Conservation (phyloP, 441 rosid genomes). For the Eruca vesicaria region DNA sequence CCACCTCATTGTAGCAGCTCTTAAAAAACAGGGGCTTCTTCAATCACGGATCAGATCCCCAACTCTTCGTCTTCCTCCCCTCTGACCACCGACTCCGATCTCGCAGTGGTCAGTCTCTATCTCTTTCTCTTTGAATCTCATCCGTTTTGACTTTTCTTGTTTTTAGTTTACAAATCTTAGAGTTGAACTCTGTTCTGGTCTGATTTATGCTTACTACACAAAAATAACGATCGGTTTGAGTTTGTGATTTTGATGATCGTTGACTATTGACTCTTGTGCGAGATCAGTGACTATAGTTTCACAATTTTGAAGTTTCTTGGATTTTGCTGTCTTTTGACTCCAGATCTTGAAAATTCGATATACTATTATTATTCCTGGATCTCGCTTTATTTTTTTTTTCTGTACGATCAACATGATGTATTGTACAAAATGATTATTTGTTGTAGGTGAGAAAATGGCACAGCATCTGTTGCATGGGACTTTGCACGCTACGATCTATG, state of each 20-base stretch:
- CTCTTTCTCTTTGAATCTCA: not conserved
- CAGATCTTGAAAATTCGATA: constrained; percentile 20
- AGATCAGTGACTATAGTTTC: not conserved
- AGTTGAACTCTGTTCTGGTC: not conserved
- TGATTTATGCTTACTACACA: not conserved
- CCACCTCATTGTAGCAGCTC: constrained; percentile 13
- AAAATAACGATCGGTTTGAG: not conserved
- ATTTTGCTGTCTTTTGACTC: not conserved
- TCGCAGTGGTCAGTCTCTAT: not conserved
- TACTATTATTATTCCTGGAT: constrained; percentile 4
- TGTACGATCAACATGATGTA: not conserved
- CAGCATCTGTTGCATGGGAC: constrained; percentile 77
- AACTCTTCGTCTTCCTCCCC: constrained; percentile 2
- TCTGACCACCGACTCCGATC: constrained; percentile 29
- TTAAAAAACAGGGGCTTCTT: constrained; percentile 14
- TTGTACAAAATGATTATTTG: not conserved
- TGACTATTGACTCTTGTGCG: not conserved
- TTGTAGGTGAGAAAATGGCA: constrained; percentile 68
- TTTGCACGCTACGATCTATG: constrained; percentile 85
- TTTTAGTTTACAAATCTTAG: not conserved
- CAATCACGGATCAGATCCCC: constrained; percentile 28
- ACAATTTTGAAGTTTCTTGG: not conserved
- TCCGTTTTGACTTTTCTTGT: not conserved
- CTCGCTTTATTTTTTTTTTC: not conserved
- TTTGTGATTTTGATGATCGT: constrained; percentile 7